A percentile compares a stretch with the other conserved stretches of the same genome.
Evolutionary conservation across 2,329 filamentous ascomycete species (phyloP).

Genomic region (Ploettnerulaceae sp.): DNA sequence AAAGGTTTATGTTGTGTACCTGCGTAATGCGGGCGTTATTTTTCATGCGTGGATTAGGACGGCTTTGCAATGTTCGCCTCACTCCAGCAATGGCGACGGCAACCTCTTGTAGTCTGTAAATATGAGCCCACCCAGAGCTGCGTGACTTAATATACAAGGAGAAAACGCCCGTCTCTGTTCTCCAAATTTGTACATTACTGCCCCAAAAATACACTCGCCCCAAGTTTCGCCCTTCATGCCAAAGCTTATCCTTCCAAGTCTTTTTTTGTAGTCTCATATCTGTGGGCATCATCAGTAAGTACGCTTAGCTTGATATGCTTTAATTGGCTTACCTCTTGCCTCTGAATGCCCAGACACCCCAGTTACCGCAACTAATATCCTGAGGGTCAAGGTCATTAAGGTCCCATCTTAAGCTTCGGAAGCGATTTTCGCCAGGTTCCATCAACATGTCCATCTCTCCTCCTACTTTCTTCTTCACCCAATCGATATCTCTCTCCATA

Average conservation of each 20-base stretch:
- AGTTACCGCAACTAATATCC: constrained; percentile 92
- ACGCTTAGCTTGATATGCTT: not conserved
- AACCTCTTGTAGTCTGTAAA: not conserved
- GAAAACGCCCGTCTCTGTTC: not conserved
- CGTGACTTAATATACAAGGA: constrained; percentile 1
- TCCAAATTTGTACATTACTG: constrained; percentile 1
- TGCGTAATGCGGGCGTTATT: constrained; percentile 16
- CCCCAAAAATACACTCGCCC: not conserved
- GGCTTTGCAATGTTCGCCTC: not conserved
- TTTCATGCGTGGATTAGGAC: not conserved
- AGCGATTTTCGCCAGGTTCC: constrained; percentile 88
- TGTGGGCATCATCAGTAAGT: constrained; percentile 18
- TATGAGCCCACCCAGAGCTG: not conserved
- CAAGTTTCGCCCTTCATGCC: not conserved
- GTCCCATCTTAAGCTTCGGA: constrained; percentile 94
- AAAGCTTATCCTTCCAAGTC: not conserved
- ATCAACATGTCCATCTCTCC: constrained; percentile 91
- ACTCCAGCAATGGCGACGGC: not conserved
- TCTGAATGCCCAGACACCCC: constrained; percentile 94
- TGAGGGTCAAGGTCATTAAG: constrained; percentile 92
- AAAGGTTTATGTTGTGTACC: constrained; percentile 26
- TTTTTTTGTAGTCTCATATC: constrained; percentile 34
- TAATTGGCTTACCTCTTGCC: constrained; percentile 73
- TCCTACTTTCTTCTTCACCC: constrained; percentile 77
- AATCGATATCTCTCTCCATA: constrained; percentile 87